These are phyloP conservation scores for Trypanosoma cruzi DNA, from an alignment of 208 protist species.

Conservation along the genomic window DNA sequence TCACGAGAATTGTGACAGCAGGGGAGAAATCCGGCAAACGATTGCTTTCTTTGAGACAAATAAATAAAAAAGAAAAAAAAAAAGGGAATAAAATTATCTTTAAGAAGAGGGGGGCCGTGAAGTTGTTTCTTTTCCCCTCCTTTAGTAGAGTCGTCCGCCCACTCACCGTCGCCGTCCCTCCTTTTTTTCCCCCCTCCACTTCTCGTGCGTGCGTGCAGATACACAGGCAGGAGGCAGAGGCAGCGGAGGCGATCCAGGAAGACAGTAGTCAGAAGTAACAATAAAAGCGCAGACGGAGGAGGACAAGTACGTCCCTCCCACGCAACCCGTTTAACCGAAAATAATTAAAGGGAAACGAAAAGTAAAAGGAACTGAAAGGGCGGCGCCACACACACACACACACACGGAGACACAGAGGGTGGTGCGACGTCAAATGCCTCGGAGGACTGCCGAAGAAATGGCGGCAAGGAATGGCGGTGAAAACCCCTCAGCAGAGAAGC, in stretches of 20 bases:
- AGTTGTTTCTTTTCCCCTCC: neutral
- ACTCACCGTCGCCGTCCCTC: neutral
- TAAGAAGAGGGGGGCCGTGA: neutral
- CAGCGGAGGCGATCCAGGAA: neutral
- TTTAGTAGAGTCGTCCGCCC: neutral
- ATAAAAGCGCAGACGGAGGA: no score
- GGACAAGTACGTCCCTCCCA: neutral
- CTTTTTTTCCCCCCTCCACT: neutral
- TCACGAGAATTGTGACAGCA: neutral
- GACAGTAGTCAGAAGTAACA: no score
- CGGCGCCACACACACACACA: neutral
- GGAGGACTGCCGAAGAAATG: constrained; percentile 35
- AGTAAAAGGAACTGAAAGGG: neutral
- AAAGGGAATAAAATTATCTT: neutral
- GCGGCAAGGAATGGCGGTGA: constrained; percentile 29
- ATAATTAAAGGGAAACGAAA: no score
- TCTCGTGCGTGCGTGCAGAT: neutral
- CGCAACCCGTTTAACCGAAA: no score
- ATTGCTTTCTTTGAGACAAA: no score
- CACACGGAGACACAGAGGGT: constrained; percentile 8
- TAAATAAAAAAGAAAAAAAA: neutral
- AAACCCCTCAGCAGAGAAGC: constrained; percentile 37
- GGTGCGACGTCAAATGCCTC: constrained; percentile 28
- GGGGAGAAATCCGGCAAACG: neutral
- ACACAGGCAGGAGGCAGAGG: neutral